These are phyloP conservation scores for Aspergillus baeticus DNA, from an alignment of 495 filamentous ascomycete genomes.

Conservation along the genomic window DNA sequence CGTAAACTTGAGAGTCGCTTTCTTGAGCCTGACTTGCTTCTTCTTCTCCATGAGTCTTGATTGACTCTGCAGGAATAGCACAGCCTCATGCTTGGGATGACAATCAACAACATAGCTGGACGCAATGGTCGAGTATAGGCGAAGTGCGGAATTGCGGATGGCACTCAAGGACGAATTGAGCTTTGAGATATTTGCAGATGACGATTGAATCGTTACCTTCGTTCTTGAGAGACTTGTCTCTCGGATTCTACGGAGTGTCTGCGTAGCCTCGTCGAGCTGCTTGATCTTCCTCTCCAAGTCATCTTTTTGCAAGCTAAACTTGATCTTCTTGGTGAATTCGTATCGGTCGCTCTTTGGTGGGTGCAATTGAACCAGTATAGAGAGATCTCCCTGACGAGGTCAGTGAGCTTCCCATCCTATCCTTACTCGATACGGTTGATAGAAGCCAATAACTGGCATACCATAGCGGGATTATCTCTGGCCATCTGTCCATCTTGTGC, in stretches of 20 bases:
- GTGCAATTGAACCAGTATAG: no score
- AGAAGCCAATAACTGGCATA: no score
- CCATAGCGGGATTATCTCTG: no score
- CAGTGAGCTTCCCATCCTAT: no score
- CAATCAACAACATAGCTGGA: neutral
- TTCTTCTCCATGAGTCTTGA: neutral
- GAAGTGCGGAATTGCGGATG: neutral
- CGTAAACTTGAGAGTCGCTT: neutral
- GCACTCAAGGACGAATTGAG: neutral
- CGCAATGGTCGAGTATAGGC: slow-evolving; percentile 5
- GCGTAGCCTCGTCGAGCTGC: slow-evolving; percentile 2
- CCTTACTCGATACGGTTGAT: no score
- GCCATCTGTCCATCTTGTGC: no score
- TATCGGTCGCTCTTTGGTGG: slow-evolving; percentile 7
- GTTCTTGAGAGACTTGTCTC: neutral
- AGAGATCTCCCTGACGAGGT: neutral
- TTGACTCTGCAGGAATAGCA: slow-evolving; percentile 5
- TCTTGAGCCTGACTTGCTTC: neutral
- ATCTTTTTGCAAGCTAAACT: slow-evolving; percentile 6
- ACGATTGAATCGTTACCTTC: neutral
- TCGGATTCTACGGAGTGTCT: slow-evolving; percentile 1
- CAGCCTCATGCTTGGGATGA: slow-evolving; percentile 1
- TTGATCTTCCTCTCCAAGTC: slow-evolving; percentile 6
- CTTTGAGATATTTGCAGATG: neutral
- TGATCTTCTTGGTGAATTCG: slow-evolving; percentile 18